Conservation (phyloP, 306 rosid species). For the Quercus gilva region DNA sequence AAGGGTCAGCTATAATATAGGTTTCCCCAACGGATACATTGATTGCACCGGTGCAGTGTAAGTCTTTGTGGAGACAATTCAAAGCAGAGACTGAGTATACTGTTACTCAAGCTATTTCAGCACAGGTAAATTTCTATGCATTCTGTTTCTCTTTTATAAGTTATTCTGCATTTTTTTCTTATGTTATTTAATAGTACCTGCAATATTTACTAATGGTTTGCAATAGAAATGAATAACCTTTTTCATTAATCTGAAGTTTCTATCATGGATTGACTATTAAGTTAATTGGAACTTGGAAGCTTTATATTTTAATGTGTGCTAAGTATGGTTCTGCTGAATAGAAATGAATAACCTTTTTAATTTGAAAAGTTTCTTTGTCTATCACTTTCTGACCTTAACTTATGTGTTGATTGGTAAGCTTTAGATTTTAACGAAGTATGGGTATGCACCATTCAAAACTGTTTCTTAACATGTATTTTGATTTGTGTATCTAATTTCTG, state of each 20-base stretch:
- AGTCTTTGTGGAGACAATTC: slow-evolving; percentile 90
- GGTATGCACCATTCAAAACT: not conserved
- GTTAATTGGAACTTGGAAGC: not conserved
- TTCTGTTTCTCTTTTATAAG: not conserved
- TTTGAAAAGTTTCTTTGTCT: too few species aligned
- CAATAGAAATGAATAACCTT: not conserved
- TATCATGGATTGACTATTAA: slow-evolving; percentile 2
- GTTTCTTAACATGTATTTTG: not conserved
- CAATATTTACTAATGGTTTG: not conserved
- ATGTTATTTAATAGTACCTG: not conserved
- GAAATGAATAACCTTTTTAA: too few species aligned
- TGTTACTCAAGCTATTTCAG: slow-evolving; percentile 80
- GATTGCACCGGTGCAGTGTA: slow-evolving; percentile 82
- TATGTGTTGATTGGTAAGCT: too few species aligned
- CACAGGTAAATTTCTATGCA: slow-evolving; percentile 54
- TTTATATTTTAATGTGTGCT: not conserved
- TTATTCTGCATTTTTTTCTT: not conserved
- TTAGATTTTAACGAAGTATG: too few species aligned
- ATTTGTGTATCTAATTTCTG: not conserved
- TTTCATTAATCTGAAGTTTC: not conserved
- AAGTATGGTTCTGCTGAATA: not conserved
- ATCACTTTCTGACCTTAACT: too few species aligned
- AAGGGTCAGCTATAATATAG: slow-evolving; percentile 33
- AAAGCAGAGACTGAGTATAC: slow-evolving; percentile 74
- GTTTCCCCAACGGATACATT: slow-evolving; percentile 52